Evolutionary conservation across 2,329 filamentous ascomycete genomes (phyloP), one percentile per base, ranked within the genome.

Genomic region (Emmonsiellopsis sp.): DNA sequence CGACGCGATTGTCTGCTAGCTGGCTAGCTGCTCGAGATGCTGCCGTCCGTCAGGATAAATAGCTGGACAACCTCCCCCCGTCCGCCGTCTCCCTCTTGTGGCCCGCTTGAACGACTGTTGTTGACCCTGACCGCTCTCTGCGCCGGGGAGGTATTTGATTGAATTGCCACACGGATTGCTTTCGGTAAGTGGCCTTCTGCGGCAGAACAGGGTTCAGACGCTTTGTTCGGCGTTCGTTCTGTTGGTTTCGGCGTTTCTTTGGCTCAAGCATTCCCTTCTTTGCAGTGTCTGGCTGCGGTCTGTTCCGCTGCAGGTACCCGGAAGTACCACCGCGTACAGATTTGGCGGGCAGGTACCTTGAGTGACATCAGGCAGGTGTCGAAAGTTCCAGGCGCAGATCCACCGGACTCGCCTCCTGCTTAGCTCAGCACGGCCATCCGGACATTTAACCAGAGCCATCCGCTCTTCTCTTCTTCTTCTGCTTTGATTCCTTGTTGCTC

Each of bases 331-430:
- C 37, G 3, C 37, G 37, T 15, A 40, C 11, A 40, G 37, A 40
- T 40, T 40, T 11, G 37, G 37, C 15, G 37, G 37, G 11, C 11
- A 15, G 35, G 48, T 50, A 50, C 48, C 48, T 26, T 2, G 10
- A 16, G 42, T 10, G 13, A 44, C 42, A 13, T 20, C 8, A 40
- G n/a, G 11, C 32, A 43, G 38, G 37, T 32, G 16, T 45, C 48
- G 54, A 56, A 56, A 48, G 51, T 56, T 56, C 54, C 48, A 42
- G 51, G 51, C 30, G 32, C 16, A n/a, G 34, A 32, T 49, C 55
- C 32, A 56, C 49, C 34, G 5, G 13, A 11, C 26, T 41, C 38
- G 38, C 48, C 51, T 50, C 15, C 38, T 35, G 49, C 41, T 51
- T 47, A 34, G 37, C 38, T 26, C 30, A 40, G 44, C 49, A 16